phyloP scores from a whole-genome alignment of 2,329 filamentous ascomycete species.

The Westerdykella aurantiaca region DNA sequence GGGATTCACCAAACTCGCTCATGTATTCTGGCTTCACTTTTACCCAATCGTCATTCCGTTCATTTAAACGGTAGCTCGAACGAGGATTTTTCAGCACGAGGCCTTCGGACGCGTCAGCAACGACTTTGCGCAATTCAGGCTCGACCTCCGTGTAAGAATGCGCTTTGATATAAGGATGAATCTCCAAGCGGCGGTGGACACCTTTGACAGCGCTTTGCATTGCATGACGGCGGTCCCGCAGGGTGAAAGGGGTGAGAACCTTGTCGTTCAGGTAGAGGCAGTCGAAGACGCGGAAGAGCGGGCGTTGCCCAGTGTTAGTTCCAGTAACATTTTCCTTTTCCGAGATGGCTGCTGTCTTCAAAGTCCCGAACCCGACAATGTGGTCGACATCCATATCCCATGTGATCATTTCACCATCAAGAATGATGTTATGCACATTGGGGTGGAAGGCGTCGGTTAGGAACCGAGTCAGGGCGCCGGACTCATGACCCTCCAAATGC shows the following conservation, averaged over 20 bases:
- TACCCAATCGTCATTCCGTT: constrained; percentile 92
- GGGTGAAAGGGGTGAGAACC: constrained; percentile 72
- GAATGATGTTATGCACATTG: constrained; percentile 76
- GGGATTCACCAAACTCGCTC: constrained; percentile 87
- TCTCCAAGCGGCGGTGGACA: constrained; percentile 71
- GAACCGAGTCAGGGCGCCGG: constrained; percentile 73
- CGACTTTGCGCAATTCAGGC: constrained; percentile 69
- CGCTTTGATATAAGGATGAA: constrained; percentile 67
- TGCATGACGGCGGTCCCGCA: constrained; percentile 72
- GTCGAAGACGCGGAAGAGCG: constrained; percentile 83
- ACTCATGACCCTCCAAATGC: constrained; percentile 61
- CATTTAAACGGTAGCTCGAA: constrained; percentile 79
- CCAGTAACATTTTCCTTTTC: constrained; percentile 67
- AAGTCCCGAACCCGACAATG: constrained; percentile 81
- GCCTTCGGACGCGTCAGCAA: constrained; percentile 83
- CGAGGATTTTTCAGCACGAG: constrained; percentile 90
- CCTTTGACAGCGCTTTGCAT: constrained; percentile 65
- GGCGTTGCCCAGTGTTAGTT: constrained; percentile 57
- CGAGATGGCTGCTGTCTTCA: constrained; percentile 82
- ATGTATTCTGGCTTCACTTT: constrained; percentile 99
- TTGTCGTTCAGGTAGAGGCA: constrained; percentile 82
- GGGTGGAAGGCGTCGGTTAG: constrained; percentile 69
- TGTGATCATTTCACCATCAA: constrained; percentile 98
- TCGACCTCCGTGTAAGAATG: constrained; percentile 69
- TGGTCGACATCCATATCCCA: constrained; percentile 86